phyloP scores from a whole-genome alignment of 306 rosid species.

The Bauhinia variegata region DNA sequence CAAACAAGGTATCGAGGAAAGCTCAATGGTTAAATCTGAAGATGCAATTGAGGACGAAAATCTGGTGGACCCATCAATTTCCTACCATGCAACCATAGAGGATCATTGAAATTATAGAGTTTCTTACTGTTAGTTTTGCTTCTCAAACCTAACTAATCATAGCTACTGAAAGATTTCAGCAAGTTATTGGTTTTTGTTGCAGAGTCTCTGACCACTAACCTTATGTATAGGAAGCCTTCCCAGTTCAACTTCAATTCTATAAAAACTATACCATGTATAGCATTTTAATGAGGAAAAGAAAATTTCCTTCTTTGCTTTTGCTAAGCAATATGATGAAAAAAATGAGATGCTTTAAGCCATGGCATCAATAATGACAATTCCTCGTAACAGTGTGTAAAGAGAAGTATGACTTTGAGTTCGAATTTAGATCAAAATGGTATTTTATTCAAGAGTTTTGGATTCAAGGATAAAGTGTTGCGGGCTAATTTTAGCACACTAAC shows the following conservation, averaged over 20 bases:
- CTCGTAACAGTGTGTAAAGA: no score
- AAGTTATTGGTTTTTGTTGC: neutral
- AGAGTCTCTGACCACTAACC: neutral
- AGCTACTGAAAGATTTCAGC: neutral
- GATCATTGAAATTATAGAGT: conserved; percentile 37
- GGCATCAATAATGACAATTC: no score
- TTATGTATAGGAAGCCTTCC: conserved; percentile 42
- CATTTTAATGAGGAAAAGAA: neutral
- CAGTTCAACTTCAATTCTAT: conserved; percentile 39
- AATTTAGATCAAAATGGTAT: no score
- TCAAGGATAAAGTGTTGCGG: no score
- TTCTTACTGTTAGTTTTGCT: conserved; percentile 37
- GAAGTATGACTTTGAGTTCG: no score
- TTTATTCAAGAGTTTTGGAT: no score
- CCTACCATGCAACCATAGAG: conserved; percentile 39
- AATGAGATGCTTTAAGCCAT: no score
- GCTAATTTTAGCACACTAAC: no score
- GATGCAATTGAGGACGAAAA: conserved; percentile 30
- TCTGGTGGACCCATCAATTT: conserved; percentile 33
- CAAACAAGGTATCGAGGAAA: conserved; percentile 50
- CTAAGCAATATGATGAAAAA: neutral
- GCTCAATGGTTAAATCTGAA: conserved; percentile 31
- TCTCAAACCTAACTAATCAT: conserved; percentile 39
- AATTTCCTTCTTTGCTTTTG: neutral
- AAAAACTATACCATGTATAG: conserved; percentile 40